phyloP scores from a whole-genome alignment of 83 land plant species.

The Picea engelmannii region DNA sequence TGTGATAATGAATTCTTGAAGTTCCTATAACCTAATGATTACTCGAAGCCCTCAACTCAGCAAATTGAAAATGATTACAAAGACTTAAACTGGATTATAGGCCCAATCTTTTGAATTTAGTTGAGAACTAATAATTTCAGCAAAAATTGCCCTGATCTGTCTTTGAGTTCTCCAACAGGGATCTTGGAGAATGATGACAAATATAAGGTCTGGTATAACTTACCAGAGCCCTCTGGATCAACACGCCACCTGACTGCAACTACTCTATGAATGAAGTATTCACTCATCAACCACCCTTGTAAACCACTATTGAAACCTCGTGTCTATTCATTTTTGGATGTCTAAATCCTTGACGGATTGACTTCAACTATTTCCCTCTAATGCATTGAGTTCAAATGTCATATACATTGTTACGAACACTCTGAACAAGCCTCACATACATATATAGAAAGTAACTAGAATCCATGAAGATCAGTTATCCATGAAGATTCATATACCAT shows the following conservation, averaged over 20 bases:
- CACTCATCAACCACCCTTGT: not conserved
- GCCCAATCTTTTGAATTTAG: not conserved
- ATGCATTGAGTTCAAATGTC: too few relatives aligned
- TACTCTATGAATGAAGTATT: not conserved
- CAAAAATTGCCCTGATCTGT: not conserved
- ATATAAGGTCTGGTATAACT: not conserved
- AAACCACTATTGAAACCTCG: not conserved
- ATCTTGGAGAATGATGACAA: not conserved
- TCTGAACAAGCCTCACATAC: too few relatives aligned
- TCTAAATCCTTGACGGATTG: not conserved
- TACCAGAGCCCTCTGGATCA: not conserved
- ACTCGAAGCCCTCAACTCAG: not conserved
- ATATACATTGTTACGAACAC: too few relatives aligned
- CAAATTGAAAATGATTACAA: not conserved
- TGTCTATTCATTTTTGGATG: not conserved
- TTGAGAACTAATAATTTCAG: not conserved
- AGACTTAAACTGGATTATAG: not conserved
- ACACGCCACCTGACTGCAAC: slow-evolving; percentile 1
- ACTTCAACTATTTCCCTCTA: not conserved
- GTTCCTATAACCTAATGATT: not conserved
- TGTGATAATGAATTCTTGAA: not conserved
- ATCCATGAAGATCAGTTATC: too few relatives aligned
- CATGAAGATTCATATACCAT: too few relatives aligned
- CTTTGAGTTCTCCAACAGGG: not conserved
- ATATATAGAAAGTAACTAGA: too few relatives aligned